phyloP scores from a whole-genome alignment of 345 rosid genomes.

The Gossypium sturtianum region DNA sequence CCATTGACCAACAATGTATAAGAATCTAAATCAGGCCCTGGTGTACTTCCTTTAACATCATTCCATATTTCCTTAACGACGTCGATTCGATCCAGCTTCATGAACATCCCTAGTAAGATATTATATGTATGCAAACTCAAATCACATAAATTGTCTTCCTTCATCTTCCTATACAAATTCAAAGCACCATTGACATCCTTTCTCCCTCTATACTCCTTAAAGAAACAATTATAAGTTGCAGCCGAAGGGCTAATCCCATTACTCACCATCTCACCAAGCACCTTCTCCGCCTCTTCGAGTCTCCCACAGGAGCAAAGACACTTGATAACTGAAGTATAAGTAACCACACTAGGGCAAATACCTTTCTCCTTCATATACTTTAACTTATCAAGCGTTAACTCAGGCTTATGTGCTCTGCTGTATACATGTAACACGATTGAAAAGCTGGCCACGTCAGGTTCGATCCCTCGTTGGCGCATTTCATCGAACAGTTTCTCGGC shows the following conservation, averaged over 20 bases:
- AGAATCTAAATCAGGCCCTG: conserved; percentile 80
- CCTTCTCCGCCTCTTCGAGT: conserved; percentile 56
- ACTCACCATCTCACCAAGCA: conserved; percentile 63
- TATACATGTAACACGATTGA: conserved; percentile 76
- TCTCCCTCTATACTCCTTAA: conserved; percentile 82
- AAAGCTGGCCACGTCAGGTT: conserved; percentile 74
- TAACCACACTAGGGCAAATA: conserved; percentile 50
- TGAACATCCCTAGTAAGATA: conserved; percentile 56
- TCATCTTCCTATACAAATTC: conserved; percentile 69
- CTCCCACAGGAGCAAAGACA: conserved; percentile 77
- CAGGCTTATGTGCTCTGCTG: conserved; percentile 77
- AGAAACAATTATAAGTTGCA: conserved; percentile 72
- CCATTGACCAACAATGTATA: conserved; percentile 67
- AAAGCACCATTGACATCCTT: conserved; percentile 56
- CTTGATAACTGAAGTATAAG: conserved; percentile 71
- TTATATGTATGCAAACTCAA: conserved; percentile 56
- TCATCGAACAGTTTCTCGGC: conserved; percentile 82
- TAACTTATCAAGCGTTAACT: conserved; percentile 64
- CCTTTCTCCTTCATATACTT: conserved; percentile 62
- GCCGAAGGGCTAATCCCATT: conserved; percentile 56
- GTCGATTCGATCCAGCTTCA: conserved; percentile 48
- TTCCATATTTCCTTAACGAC: conserved; percentile 62
- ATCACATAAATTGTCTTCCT: conserved; percentile 35
- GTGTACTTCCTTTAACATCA: conserved; percentile 47
- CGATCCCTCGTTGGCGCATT: conserved; percentile 71